Percentiles rank a stretch among this genome's conserved stretches.
These are phyloP conservation scores for Pleurotus ostreatus DNA, from an alignment of 768 basidiomycete genomes.

Conservation along the genomic window DNA sequence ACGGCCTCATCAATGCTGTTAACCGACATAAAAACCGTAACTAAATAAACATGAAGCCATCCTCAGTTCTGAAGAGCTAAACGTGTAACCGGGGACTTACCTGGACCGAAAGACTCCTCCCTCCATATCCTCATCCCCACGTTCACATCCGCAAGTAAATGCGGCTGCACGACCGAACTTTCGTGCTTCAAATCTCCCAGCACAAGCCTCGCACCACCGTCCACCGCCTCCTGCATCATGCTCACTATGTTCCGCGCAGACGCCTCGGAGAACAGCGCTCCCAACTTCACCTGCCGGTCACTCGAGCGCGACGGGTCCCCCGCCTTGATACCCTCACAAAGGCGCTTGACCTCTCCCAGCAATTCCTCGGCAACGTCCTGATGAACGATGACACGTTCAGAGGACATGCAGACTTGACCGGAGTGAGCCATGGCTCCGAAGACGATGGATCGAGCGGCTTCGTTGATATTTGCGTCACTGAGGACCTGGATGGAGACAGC, in stretches of 20 bases:
- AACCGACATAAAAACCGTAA: conserved; percentile 29
- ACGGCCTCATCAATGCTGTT: conserved; percentile 52
- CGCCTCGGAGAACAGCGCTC: conserved; percentile 38
- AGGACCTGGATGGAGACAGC: conserved; percentile 32
- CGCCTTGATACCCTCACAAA: conserved; percentile 30
- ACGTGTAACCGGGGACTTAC: conserved; percentile 18
- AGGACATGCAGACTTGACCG: conserved; percentile 59
- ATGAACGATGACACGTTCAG: conserved; percentile 52
- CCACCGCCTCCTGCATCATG: conserved; percentile 35
- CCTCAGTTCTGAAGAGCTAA: too few relatives aligned
- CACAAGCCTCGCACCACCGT: conserved; percentile 40
- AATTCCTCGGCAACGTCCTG: conserved; percentile 32
- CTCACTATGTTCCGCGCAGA: conserved; percentile 42
- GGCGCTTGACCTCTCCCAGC: conserved; percentile 26
- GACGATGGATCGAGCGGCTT: conserved; percentile 48
- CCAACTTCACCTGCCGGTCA: conserved; percentile 25
- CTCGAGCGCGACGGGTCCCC: conserved; percentile 25
- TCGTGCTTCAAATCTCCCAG: conserved; percentile 37
- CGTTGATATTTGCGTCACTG: conserved; percentile 16
- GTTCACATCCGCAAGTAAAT: conserved; percentile 44
- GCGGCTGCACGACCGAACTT: conserved; percentile 44
- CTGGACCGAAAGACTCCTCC: conserved; percentile 60
- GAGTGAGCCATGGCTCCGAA: conserved; percentile 41
- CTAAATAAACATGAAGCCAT: conserved; percentile 17
- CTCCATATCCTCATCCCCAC: conserved; percentile 52